phyloP scores from a whole-genome alignment of 768 basidiomycete species.

The Tephrocybe sp. region DNA sequence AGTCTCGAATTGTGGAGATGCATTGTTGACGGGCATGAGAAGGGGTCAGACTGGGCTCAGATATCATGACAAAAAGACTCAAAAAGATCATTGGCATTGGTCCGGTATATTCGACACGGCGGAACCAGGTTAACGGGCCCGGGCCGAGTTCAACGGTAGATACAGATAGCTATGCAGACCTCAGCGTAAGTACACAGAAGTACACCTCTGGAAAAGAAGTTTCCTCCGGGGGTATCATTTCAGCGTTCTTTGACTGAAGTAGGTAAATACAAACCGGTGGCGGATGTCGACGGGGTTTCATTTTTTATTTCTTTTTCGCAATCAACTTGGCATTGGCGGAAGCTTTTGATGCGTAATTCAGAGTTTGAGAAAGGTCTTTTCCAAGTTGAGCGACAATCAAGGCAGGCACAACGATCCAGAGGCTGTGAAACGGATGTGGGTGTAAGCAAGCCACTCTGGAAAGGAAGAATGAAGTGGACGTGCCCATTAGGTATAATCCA shows the following conservation, averaged over 20 bases:
- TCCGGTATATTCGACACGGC: too few relatives aligned
- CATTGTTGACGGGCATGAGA: too few relatives aligned
- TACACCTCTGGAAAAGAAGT: too few relatives aligned
- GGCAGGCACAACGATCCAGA: constrained; percentile 76
- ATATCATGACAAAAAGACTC: too few relatives aligned
- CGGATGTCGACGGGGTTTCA: neutral
- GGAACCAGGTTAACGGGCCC: too few relatives aligned
- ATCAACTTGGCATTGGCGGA: constrained; percentile 19
- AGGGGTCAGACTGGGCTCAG: too few relatives aligned
- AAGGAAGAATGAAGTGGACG: constrained; percentile 18
- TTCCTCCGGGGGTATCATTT: too few relatives aligned
- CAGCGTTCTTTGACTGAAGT: neutral
- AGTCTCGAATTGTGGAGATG: too few relatives aligned
- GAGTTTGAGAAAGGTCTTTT: constrained; percentile 51
- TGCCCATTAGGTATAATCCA: constrained; percentile 84
- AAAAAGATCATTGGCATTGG: too few relatives aligned
- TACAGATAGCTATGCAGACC: too few relatives aligned
- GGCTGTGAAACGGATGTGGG: constrained; percentile 31
- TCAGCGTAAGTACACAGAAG: too few relatives aligned
- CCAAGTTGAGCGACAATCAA: constrained; percentile 60
- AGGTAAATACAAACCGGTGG: neutral
- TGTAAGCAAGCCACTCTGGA: neutral
- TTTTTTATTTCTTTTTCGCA: constrained; percentile 15
- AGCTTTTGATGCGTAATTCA: constrained; percentile 28
- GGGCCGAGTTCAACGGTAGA: too few relatives aligned